Base-by-base conservation (phyloP, 2,329 filamentous ascomycete genomes). In the Claviceps sp. region DNA sequence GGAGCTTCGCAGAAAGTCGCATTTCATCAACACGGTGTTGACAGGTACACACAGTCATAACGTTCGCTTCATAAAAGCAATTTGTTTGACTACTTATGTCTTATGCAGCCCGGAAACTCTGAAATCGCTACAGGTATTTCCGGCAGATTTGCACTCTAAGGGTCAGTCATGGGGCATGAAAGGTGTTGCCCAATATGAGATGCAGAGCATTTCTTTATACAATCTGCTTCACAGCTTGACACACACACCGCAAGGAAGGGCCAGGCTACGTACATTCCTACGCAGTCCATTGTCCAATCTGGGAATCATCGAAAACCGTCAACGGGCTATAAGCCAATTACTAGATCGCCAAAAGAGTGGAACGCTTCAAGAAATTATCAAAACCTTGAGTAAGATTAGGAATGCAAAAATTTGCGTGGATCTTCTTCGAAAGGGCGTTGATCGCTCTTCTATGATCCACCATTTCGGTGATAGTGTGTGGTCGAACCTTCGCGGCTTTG, bases 51-150 rank as follows among this genome's bases (percentile, higher is more conserved):
- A 10, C n/a, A 14, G 26, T 50, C 14, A 24, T 22, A 34, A 30
- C 7, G 19, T 50, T 13, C 46, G 24, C n/a, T 44, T n/a, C 22
- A 38, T 54, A 30, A 45, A 54, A 34, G 90, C 88, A 80, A 89
- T 94, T 65, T 84, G 77, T 37, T 70, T 95, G 24, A 66, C 68
- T 40, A 64, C 73, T 51, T 70, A 70, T 49, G 88, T 91, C 82
- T 88, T 93, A 60, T 74, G 96, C 58, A 93, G 88, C 58, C 71
- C 78, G 2, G 89, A 96, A 61, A 87, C 90, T 0, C 70, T 97
- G 43, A 68, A 80, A 14, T 89, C 89, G 1, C 75, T 98, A 8
- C 91, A 96, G 60, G 87, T 98, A 30, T 74, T 95, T 26, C 84
- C 85, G 52, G 81, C 85, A 1, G 90, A 96, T 64, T 80, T 80